phyloP scores from a whole-genome alignment of 257 asterid species.

The Jasminum sambac region DNA sequence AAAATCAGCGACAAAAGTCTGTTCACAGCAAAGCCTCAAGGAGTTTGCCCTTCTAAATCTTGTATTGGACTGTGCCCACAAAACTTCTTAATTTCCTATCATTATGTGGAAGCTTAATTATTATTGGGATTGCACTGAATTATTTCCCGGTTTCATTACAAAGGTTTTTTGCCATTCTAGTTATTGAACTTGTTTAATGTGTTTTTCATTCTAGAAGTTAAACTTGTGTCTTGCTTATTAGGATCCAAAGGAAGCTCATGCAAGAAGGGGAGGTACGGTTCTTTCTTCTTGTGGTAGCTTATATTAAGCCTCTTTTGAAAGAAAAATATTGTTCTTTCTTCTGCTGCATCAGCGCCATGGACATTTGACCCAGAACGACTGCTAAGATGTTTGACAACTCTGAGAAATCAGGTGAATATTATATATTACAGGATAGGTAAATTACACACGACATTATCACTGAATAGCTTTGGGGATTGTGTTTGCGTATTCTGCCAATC shows the following conservation, averaged over 20 bases:
- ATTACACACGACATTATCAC: not conserved
- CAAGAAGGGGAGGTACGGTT: constrained; percentile 88
- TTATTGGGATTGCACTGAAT: constrained; percentile 8
- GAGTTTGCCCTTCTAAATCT: not conserved
- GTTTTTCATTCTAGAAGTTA: constrained; percentile 27
- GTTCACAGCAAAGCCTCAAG: not conserved
- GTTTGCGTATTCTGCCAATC: constrained; percentile 17
- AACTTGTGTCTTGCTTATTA: constrained; percentile 37
- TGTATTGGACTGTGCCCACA: not conserved
- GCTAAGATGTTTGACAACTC: constrained; percentile 57
- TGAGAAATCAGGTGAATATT: constrained; percentile 60
- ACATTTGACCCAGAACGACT: constrained; percentile 80
- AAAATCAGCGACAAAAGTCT: no score
- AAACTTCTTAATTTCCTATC: constrained; percentile 5
- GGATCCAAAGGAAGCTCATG: constrained; percentile 96
- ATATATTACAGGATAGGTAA: constrained; percentile 20
- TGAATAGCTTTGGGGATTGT: not conserved
- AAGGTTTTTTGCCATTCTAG: constrained; percentile 25
- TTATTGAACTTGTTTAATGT: constrained; percentile 19
- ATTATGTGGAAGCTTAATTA: not conserved
- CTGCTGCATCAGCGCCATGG: constrained; percentile 83
- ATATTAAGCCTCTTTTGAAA: constrained; percentile 19
- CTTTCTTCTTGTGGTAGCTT: constrained; percentile 19
- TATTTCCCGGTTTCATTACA: not conserved
- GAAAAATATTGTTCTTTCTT: constrained; percentile 24